phyloP scores from a whole-genome alignment of 2,329 filamentous ascomycete genomes.

The Zopfia rhizophila region DNA sequence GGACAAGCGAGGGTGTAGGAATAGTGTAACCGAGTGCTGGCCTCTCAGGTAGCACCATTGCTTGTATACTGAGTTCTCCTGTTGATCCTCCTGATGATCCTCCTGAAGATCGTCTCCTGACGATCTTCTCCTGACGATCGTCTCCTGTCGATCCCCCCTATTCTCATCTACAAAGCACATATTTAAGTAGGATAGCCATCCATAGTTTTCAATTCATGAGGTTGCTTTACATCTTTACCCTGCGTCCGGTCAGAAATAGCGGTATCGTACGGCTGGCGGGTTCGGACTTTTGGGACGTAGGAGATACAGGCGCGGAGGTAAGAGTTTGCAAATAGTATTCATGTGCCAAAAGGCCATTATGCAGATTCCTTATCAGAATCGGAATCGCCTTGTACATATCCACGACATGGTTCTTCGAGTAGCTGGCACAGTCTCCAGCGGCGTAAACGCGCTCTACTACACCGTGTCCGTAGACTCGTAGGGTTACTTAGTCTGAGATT shows the following conservation, averaged over 20 bases:
- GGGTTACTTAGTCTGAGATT: slow-evolving; percentile 31
- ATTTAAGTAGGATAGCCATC: not conserved
- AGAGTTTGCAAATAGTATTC: slow-evolving; percentile 44
- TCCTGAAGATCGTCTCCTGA: too few species aligned
- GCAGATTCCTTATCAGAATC: slow-evolving; percentile 44
- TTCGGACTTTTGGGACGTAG: too few species aligned
- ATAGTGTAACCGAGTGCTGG: too few species aligned
- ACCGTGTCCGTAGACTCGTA: slow-evolving; percentile 31
- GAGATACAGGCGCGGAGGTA: slow-evolving; percentile 6
- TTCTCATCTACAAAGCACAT: not conserved
- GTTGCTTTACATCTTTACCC: too few species aligned
- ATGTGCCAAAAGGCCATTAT: slow-evolving; percentile 42
- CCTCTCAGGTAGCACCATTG: too few species aligned
- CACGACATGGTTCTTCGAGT: slow-evolving; percentile 38
- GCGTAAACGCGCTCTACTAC: slow-evolving; percentile 42
- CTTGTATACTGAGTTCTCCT: too few species aligned
- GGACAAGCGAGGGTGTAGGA: not conserved
- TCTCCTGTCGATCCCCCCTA: not conserved
- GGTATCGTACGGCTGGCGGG: too few species aligned
- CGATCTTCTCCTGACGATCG: too few species aligned
- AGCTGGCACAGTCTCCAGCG: slow-evolving; percentile 47
- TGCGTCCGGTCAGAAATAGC: too few species aligned
- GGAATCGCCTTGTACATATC: slow-evolving; percentile 49
- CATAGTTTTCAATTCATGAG: too few species aligned
- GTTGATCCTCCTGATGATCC: too few species aligned